phyloP scores from a whole-genome alignment of 352 stramenopile genomes.

The Pythium folliculosum region DNA sequence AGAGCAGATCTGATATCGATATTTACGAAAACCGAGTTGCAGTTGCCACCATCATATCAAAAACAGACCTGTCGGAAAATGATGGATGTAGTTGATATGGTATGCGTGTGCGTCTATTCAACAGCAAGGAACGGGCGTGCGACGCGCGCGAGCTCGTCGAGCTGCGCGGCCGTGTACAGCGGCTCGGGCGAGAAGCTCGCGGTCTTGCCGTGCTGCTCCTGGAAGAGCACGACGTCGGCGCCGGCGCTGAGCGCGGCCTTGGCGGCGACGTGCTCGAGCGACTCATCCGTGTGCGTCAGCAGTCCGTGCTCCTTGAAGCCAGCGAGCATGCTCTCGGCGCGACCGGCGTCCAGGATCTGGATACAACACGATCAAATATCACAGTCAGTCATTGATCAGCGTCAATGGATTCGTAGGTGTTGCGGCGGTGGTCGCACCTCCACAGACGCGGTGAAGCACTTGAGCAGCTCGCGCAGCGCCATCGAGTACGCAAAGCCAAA shows the following conservation, averaged over 20 bases:
- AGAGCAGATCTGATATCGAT: background rate
- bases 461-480: conserved; percentile 74
- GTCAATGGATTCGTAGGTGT: background rate
- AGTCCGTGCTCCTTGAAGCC: conserved; percentile 38
- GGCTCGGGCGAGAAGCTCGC: conserved; percentile 38
- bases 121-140: conserved; percentile 41
- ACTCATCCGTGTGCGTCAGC: conserved; percentile 24
- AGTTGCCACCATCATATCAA: background rate
- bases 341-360: conserved; percentile 56
- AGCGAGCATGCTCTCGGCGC: conserved; percentile 40
- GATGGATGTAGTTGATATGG: background rate
- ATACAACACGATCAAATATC: background rate
- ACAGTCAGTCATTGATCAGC: background rate
- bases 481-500: conserved; percentile 82
- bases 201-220: conserved; percentile 53
- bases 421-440: conserved; percentile 40
- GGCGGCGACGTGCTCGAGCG: conserved; percentile 55
- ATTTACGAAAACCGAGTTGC: background rate
- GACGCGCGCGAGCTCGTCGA: conserved; percentile 38
- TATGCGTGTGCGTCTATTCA: conserved; percentile 24
- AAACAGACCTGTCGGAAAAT: background rate
- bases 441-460: conserved; percentile 77
- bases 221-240: conserved; percentile 59
- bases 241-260: conserved; percentile 53
- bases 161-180: conserved; percentile 39